Percentiles rank a stretch among this genome's conserved stretches.
phyloP scores from a whole-genome alignment of 148 eudicot species.

The Heliamphora exappendiculata region DNA sequence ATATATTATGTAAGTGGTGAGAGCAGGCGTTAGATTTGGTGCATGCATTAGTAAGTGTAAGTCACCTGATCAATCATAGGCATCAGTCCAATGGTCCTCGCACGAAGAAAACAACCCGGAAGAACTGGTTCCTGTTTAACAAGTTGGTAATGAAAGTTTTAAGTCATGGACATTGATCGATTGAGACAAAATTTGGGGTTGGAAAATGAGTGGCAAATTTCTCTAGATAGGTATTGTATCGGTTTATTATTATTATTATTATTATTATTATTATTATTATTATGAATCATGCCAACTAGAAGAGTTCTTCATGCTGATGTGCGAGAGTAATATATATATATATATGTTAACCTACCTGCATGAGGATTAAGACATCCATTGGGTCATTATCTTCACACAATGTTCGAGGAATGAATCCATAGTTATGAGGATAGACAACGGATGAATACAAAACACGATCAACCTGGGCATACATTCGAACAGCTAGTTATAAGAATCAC shows the following conservation, averaged over 20 bases:
- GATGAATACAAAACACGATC: conserved; percentile 83
- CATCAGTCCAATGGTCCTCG: conserved; percentile 81
- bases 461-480: conserved; percentile 32
- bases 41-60: not conserved
- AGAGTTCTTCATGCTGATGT: not conserved
- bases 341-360: conserved; percentile 67
- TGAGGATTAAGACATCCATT: conserved; percentile 69
- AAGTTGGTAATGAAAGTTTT: too few relatives aligned
- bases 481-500: not conserved
- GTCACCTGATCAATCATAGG: conserved; percentile 96
- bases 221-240: too few relatives aligned
- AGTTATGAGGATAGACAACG: conserved; percentile 86
- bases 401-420: conserved; percentile 83
- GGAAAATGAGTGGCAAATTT: too few relatives aligned
- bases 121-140: conserved; percentile 63
- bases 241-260: not conserved
- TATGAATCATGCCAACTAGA: not conserved
- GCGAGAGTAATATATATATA: too few relatives aligned
- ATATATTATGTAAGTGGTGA: too few relatives aligned
- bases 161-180: too few relatives aligned
- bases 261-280: not conserved
- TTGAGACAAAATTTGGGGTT: too few relatives aligned
- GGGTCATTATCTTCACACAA: conserved; percentile 88
- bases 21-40: too few relatives aligned
- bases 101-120: conserved; percentile 86